A percentile compares a stretch with the other conserved stretches of the same genome.
Conservation (phyloP, 768 basidiomycete genomes). For the Dioszegia crocea region DNA sequence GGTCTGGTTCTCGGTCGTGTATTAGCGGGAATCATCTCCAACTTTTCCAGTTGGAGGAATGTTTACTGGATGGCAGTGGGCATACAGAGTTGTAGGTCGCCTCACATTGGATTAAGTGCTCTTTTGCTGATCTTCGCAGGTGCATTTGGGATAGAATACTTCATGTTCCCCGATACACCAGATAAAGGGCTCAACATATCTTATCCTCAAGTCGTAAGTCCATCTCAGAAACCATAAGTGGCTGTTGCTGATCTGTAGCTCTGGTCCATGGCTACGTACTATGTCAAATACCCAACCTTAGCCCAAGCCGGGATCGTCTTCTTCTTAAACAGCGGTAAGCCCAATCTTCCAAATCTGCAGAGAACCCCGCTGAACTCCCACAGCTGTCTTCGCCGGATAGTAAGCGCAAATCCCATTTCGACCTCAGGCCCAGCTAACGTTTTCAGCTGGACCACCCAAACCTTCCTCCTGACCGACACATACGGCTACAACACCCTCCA, state of each 20-base stretch:
- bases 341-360: not conserved
- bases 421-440: conserved; percentile 9
- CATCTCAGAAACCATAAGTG: not conserved
- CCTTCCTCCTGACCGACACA: conserved; percentile 67
- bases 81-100: conserved; percentile 55
- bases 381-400: conserved; percentile 41
- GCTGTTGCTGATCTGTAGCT: conserved; percentile 26
- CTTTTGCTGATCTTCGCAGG: conserved; percentile 18
- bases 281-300: conserved; percentile 71
- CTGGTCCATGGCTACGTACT: conserved; percentile 68
- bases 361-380: conserved; percentile 8
- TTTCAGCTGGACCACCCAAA: conserved; percentile 53
- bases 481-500: conserved; percentile 53
- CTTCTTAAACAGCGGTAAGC: conserved; percentile 58
- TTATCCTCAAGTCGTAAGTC: conserved; percentile 57
- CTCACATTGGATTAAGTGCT: not conserved
- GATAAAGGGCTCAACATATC: conserved; percentile 60
- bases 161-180: conserved; percentile 76
- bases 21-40: conserved; percentile 57
- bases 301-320: conserved; percentile 61
- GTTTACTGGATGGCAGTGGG: conserved; percentile 76
- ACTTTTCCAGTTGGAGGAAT: conserved; percentile 67
- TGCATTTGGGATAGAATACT: conserved; percentile 61
- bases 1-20: conserved; percentile 44
- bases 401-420: conserved; percentile 6